Evolutionary conservation across 2,329 filamentous ascomycete species (phyloP).

Genomic region (Lecanicillium sp.): DNA sequence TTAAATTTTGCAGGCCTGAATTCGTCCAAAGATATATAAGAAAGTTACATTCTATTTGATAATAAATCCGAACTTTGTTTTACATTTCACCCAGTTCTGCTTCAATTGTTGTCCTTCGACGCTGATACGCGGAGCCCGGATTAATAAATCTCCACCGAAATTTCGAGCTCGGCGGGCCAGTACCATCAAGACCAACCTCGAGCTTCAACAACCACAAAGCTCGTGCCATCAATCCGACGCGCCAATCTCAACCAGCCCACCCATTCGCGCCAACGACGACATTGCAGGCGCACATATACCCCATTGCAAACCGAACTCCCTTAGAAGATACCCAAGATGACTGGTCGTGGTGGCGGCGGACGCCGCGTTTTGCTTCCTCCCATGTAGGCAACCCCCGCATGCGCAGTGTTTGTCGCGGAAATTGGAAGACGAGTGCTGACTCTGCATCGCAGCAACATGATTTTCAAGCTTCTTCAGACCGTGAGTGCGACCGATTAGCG

Average conservation of each 20-base stretch:
- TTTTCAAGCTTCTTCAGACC: slow-evolving; percentile 71
- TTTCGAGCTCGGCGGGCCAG: slow-evolving; percentile 1
- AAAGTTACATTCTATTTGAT: too few relatives aligned
- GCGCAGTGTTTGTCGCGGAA: not conserved
- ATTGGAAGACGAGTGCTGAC: slow-evolving; percentile 19
- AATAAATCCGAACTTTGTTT: too few relatives aligned
- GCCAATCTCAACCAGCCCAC: not conserved
- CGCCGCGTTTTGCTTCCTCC: slow-evolving; percentile 55
- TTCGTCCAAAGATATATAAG: too few relatives aligned
- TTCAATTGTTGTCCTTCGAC: too few relatives aligned
- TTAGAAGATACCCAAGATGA: slow-evolving; percentile 37
- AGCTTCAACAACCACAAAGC: not conserved
- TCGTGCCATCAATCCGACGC: slow-evolving; percentile 7
- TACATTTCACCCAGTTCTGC: too few relatives aligned
- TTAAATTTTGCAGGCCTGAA: too few relatives aligned
- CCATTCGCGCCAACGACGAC: not conserved
- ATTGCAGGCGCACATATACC: not conserved
- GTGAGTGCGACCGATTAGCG: slow-evolving; percentile 25
- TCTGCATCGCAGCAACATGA: slow-evolving; percentile 35
- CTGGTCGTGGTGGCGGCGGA: slow-evolving; percentile 53
- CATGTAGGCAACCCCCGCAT: slow-evolving; percentile 33
- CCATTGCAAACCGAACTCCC: not conserved
- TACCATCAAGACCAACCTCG: not conserved
- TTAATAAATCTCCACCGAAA: slow-evolving; percentile 16
- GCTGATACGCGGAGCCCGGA: slow-evolving; percentile 5